Evolutionary conservation across 177 flowering plant genomes (phyloP).

Genomic region (Vitis hybrid): DNA sequence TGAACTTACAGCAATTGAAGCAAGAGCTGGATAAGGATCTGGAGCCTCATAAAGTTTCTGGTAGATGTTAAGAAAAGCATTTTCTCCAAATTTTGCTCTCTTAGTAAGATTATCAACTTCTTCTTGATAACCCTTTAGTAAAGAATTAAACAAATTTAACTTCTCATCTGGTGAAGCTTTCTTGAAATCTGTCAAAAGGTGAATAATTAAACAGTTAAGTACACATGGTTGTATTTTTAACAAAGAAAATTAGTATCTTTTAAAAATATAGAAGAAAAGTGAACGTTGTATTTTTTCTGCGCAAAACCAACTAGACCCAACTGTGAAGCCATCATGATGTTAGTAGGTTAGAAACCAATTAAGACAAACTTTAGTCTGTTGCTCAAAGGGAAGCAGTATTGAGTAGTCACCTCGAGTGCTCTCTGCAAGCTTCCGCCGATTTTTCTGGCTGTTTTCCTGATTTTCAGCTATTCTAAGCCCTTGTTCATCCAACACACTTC

Average conservation of each 20-base stretch:
- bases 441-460: conserved; percentile 97
- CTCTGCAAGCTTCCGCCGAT: conserved; percentile 97
- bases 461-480: conserved; percentile 96
- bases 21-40: conserved; percentile 96
- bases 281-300: neutral
- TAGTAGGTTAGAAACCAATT: neutral
- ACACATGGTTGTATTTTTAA: neutral
- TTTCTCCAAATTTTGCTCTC: conserved; percentile 97
- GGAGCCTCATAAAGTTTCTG: conserved; percentile 99
- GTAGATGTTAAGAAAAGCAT: conserved; percentile 96
- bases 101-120: conserved; percentile 99
- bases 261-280: neutral
- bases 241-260: neutral
- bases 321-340: neutral
- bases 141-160: conserved; percentile 77
- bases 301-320: neutral
- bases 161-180: conserved; percentile 92
- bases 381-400: conserved; percentile 1
- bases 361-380: neutral
- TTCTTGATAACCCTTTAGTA: conserved; percentile 95
- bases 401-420: conserved; percentile 75
- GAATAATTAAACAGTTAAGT: neutral
- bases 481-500: conserved; percentile 84
- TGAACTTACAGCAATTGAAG: conserved; percentile 80
- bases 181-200: conserved; percentile 72